phyloP scores from a whole-genome alignment of 2,329 filamentous ascomycete genomes.

The Coniochaeta ligniaria region DNA sequence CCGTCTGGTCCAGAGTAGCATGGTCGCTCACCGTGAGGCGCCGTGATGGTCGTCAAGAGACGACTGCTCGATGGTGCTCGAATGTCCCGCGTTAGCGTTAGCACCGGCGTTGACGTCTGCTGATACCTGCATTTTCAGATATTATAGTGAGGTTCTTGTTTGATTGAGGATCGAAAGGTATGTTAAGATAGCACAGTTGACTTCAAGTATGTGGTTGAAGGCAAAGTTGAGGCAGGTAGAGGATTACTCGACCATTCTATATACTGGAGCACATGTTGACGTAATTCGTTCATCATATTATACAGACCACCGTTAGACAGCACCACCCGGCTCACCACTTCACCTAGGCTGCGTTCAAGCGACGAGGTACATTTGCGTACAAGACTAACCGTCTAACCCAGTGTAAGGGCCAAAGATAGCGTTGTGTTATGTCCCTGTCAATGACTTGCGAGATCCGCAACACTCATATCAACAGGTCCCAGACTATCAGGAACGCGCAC shows the following conservation, averaged over 20 bases:
- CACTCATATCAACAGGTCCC: conserved; percentile 58
- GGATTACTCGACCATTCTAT: not conserved
- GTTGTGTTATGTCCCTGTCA: not conserved
- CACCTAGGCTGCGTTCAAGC: not conserved
- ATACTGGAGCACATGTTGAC: not conserved
- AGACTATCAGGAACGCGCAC: conserved; percentile 66
- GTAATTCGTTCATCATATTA: not conserved
- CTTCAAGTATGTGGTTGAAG: not conserved
- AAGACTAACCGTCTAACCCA: not conserved
- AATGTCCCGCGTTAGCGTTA: not conserved
- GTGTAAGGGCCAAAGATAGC: not conserved
- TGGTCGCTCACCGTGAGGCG: not conserved
- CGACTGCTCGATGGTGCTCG: not conserved
- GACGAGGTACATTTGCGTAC: no score
- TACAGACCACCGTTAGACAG: not conserved
- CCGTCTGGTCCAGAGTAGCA: not conserved
- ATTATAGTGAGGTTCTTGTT: not conserved
- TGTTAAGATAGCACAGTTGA: not conserved
- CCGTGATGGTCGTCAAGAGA: not conserved
- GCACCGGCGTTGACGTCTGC: conserved; percentile 1
- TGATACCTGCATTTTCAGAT: not conserved
- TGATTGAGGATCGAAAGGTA: not conserved
- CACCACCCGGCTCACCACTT: not conserved
- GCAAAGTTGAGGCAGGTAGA: not conserved
- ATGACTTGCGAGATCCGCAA: not conserved